Base-by-base conservation (phyloP, 768 basidiomycete genomes). In the Dictyophora rubrovolvata region DNA sequence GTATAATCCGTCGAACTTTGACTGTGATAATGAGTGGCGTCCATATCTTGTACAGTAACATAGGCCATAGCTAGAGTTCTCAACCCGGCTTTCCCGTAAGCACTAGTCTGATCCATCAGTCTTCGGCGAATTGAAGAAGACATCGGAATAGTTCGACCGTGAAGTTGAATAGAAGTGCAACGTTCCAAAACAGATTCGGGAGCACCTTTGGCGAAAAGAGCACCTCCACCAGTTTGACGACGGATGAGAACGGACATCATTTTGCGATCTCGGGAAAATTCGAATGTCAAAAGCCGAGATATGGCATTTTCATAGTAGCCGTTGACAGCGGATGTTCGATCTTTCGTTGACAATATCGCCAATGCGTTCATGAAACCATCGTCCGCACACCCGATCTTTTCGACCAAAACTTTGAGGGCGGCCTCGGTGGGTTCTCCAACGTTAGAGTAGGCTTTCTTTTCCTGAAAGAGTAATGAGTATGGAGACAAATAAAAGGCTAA, bases 381-480 rank as follows among this genome's bases (percentile, higher is more conserved):
- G 65, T 90, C 82, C 18, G 79, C 73, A 69, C 86, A 87, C 18
- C 88, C 92, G 57, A 97, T 80, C 75, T 98, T 99, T 75, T 99
- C 95, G 21, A 82, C 91, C 17, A 98, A 81, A 48, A 96, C 93
- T 71, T 89, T 93, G 58, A 99, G 79, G 0, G 95, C 95, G 4
- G 95, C 95, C 72, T 99, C 95, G 1, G 95, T 99, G 14, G 95
- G 95, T 73, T 98, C 95, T 22, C 95, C 95, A 51, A 99, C 80
- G 67, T 89, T 93, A 52, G 77, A 70, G 69, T 95, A 98, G 0
- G 74, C 62, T 28, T 78, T 77, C 69, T 88, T 93, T 22, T 95
- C 91, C 90, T 94, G 65, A 18, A 61, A 21, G 7, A 34, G 20
- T 50, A 18, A 20, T 48, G 18, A 35, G 22, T 18, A 51, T 23